These are phyloP conservation scores for Posidonia oceanica DNA, from an alignment of 116 monocot species.

Conservation along the genomic window DNA sequence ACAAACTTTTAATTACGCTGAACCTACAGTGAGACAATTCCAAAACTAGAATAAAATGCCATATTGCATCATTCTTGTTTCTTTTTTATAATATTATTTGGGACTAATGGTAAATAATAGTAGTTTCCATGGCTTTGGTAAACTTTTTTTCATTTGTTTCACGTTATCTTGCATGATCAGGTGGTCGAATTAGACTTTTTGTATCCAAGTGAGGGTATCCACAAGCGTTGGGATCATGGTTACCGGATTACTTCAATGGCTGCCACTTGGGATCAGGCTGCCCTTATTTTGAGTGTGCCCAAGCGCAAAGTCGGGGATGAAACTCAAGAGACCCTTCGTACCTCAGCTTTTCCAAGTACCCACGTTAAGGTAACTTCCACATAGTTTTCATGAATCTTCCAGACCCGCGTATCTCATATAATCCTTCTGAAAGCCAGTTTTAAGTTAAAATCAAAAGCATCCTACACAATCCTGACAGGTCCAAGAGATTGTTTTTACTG, in stretches of 20 bases:
- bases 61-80: too few species aligned
- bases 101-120: background rate
- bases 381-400: too few species aligned
- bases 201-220: constrained; percentile 94
- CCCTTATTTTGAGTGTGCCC: constrained; percentile 83
- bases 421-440: too few species aligned
- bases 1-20: too few species aligned
- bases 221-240: constrained; percentile 86
- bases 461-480: too few species aligned
- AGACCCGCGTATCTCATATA: too few species aligned
- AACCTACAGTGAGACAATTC: too few species aligned
- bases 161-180: constrained; percentile 16
- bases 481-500: too few species aligned
- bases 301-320: constrained; percentile 74
- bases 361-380: constrained; percentile 69
- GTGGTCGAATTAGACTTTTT: constrained; percentile 94
- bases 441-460: too few species aligned
- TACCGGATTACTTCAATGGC: constrained; percentile 91
- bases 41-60: too few species aligned
- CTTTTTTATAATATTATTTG: too few species aligned
- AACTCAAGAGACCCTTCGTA: constrained; percentile 91
- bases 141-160: background rate
- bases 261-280: constrained; percentile 90
- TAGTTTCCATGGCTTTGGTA: background rate
- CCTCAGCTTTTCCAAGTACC: constrained; percentile 84